Evolutionary conservation across 805 yeast genomes (phyloP).

Genomic region (Metahyphopichia silvanorum): DNA sequence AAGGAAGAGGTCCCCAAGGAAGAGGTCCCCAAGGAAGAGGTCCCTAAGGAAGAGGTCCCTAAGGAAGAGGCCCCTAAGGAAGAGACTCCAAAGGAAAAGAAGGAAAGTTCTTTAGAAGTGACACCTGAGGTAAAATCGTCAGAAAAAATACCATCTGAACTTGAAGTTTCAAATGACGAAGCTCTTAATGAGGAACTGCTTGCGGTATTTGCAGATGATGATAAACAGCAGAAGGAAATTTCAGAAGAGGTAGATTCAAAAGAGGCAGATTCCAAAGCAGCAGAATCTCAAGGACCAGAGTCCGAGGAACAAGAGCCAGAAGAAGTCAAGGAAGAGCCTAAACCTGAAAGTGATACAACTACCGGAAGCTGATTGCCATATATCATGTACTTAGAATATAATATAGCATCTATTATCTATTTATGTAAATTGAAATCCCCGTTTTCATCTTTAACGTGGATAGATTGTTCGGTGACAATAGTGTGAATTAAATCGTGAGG

Average conservation of each 20-base stretch:
- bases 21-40: background rate
- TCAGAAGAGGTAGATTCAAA: background rate
- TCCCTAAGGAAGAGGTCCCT: background rate
- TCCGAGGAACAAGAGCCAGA: conserved; percentile 2
- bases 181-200: background rate
- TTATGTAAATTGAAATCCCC: conserved; percentile 50
- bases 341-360: background rate
- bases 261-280: background rate
- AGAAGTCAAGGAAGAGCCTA: background rate
- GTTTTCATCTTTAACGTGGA: conserved; percentile 40
- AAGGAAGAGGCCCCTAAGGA: too few relatives aligned
- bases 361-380: background rate
- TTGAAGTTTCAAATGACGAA: too few relatives aligned
- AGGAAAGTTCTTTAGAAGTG: too few relatives aligned
- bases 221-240: background rate
- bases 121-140: too few relatives aligned
- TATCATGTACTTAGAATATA: background rate
- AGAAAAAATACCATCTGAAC: too few relatives aligned
- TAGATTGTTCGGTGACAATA: conserved; percentile 79
- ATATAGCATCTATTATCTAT: conserved; percentile 2
- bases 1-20: conserved; percentile 2
- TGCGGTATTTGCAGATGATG: background rate
- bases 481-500: conserved; percentile 81
- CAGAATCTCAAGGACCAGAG: conserved; percentile 1
- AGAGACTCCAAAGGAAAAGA: too few relatives aligned